phyloP scores from a whole-genome alignment of 176 grass and related monocot genomes.

The Bromus sterilis region DNA sequence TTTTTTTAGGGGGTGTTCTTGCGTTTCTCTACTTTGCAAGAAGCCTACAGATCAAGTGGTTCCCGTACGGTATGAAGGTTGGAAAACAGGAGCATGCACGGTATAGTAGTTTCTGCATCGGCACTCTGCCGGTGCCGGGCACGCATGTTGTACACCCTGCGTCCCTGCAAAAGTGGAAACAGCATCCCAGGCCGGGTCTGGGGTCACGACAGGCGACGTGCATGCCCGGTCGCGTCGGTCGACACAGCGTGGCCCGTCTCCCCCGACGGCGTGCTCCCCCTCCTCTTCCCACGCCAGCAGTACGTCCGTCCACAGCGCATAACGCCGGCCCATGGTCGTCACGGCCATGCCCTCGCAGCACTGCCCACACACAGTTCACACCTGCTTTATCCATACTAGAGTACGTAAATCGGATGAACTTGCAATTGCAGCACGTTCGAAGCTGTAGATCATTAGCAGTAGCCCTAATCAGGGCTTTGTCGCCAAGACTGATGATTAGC shows the following conservation, averaged over 20 bases:
- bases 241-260: background rate
- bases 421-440: background rate
- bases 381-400: background rate
- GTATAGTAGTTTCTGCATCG: background rate
- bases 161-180: background rate
- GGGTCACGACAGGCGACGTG: background rate
- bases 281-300: background rate
- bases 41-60: background rate
- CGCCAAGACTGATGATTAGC: background rate
- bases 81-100: background rate
- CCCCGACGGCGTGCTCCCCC: background rate
- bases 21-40: too few relatives aligned
- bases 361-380: background rate
- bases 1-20: background rate
- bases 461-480: background rate
- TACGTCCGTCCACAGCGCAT: background rate
- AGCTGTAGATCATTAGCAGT: background rate
- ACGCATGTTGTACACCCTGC: background rate
- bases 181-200: background rate
- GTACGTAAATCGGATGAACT: background rate
- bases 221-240: background rate
- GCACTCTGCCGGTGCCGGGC: too few relatives aligned
- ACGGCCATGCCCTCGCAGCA: background rate
- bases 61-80: background rate
- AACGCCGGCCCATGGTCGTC: background rate